phyloP scores from a whole-genome alignment of 148 eudicot species.

The Rhododendron kiyosumense region DNA sequence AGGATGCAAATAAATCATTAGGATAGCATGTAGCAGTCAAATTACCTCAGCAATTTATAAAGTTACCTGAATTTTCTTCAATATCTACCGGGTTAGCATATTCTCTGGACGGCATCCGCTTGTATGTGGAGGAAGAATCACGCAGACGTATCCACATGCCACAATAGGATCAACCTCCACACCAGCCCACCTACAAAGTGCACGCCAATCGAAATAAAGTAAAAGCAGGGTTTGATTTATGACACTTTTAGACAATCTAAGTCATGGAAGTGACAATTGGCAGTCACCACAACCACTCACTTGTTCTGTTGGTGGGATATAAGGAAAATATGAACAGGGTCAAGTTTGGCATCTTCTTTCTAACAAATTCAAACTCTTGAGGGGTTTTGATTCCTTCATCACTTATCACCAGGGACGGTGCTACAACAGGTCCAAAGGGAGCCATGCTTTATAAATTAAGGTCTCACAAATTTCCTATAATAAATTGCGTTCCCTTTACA shows the following conservation, averaged over 20 bases:
- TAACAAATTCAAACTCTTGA: neutral
- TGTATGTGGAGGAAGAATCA: constrained; percentile 56
- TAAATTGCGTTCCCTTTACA: neutral
- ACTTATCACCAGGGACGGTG: neutral
- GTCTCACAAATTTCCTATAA: neutral
- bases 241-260: neutral
- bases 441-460: neutral
- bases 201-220: neutral
- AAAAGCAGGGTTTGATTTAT: neutral
- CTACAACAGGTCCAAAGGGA: neutral
- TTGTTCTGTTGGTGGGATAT: neutral
- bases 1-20: neutral
- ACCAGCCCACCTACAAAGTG: constrained; percentile 16
- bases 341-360: neutral
- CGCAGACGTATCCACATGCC: constrained; percentile 30
- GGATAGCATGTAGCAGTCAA: neutral
- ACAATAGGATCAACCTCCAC: constrained; percentile 8
- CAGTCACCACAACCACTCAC: neutral
- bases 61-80: constrained; percentile 53
- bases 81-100: constrained; percentile 35
- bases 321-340: too few relatives aligned
- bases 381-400: neutral
- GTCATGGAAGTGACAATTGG: neutral
- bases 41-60: neutral
- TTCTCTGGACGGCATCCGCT: constrained; percentile 66